phyloP scores from a whole-genome alignment of 805 yeast species.

The Candida tallmaniae region DNA sequence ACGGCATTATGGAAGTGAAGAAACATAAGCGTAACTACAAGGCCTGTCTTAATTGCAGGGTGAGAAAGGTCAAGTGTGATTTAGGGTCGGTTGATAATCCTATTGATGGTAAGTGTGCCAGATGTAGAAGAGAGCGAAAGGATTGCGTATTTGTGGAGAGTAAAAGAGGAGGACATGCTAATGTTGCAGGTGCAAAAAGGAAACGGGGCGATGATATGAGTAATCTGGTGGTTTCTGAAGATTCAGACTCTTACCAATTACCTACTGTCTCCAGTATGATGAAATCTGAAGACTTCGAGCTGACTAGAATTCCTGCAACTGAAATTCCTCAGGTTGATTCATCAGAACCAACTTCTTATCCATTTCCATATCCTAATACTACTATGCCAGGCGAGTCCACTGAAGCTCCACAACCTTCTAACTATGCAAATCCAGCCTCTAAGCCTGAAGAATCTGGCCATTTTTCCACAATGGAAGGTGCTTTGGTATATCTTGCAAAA shows the following conservation, averaged over 20 bases:
- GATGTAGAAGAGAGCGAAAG: constrained; percentile 78
- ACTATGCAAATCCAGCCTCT: neutral
- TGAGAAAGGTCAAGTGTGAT: constrained; percentile 82
- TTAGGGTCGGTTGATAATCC: constrained; percentile 74
- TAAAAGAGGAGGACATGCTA: constrained; percentile 26
- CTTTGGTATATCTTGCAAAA: constrained; percentile 67
- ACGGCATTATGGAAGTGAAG: constrained; percentile 2
- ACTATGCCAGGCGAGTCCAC: neutral
- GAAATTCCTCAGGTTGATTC: neutral
- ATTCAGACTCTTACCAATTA: constrained; percentile 2
- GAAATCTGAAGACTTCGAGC: constrained; percentile 3
- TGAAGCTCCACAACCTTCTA: constrained; percentile 3
- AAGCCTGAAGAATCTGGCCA: constrained; percentile 15
- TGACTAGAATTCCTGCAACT: neutral
- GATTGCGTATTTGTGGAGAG: constrained; percentile 65
- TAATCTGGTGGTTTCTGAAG: no score
- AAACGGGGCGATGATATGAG: constrained; percentile 26
- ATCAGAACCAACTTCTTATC: neutral
- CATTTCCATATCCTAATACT: no score
- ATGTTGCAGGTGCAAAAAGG: constrained; percentile 42
- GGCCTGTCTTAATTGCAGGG: constrained; percentile 84
- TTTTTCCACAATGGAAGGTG: constrained; percentile 49
- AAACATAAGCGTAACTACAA: constrained; percentile 62
- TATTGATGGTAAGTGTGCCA: constrained; percentile 73
- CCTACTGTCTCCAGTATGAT: constrained; percentile 15